Evolutionary conservation across 306 rosid genomes (phyloP).

Genomic region (Vigna reflexopilosa): DNA sequence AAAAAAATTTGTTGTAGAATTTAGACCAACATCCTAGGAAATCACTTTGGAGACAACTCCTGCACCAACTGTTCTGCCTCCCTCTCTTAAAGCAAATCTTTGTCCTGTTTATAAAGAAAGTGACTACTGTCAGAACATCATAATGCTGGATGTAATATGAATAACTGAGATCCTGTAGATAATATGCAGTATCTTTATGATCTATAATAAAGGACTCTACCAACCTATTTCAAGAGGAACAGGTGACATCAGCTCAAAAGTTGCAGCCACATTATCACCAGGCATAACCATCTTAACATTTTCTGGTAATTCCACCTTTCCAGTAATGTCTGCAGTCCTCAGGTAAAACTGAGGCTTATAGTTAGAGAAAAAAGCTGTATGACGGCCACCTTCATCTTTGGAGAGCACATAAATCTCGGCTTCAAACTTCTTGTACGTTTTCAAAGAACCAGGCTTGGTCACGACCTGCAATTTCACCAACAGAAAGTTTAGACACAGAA

Average conservation of each 20-base stretch:
- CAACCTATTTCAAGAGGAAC: conserved; percentile 89
- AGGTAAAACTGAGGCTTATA: conserved; percentile 89
- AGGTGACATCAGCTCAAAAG: conserved; percentile 80
- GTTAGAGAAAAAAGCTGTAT: conserved; percentile 91
- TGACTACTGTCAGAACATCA: conserved; percentile 27
- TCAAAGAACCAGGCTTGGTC: conserved; percentile 78
- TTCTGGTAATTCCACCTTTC: conserved; percentile 82
- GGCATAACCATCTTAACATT: conserved; percentile 94
- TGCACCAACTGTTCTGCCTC: conserved; percentile 93
- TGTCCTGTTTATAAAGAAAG: conserved; percentile 66
- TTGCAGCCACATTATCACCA: conserved; percentile 85
- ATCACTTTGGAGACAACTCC: conserved; percentile 91
- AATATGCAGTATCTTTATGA: conserved; percentile 17
- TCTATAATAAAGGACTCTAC: conserved; percentile 36
- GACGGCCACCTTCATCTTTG: conserved; percentile 97
- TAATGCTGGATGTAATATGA: conserved; percentile 13
- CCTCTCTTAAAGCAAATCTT: conserved; percentile 89
- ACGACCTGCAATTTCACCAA: conserved; percentile 59
- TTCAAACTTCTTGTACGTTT: conserved; percentile 82
- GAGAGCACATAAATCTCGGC: conserved; percentile 94
- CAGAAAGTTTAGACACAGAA: not conserved
- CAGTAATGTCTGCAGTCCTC: conserved; percentile 94
- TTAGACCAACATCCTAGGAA: conserved; percentile 46
- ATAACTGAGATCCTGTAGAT: conserved; percentile 7
- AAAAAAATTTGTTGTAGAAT: conserved; percentile 17